Evolutionary conservation across 2,329 filamentous ascomycete genomes (phyloP).

Genomic region (Daldinia sp.): DNA sequence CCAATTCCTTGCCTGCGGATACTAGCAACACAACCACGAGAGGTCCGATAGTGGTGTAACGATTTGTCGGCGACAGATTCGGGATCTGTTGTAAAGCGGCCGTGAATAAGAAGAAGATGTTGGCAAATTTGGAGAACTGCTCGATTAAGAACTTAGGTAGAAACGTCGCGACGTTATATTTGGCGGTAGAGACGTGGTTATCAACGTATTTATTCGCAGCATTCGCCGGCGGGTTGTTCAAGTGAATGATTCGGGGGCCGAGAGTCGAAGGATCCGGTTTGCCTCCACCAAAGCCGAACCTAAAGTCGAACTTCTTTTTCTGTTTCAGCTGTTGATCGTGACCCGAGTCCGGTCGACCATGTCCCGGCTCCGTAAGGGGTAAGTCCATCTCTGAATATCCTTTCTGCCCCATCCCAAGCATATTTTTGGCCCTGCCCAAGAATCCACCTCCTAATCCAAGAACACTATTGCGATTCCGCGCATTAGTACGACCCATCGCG

Average conservation of each 20-base stretch:
- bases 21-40: constrained; percentile 87
- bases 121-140: constrained; percentile 99
- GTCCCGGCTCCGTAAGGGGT: constrained; percentile 81
- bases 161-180: constrained; percentile 95
- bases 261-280: constrained; percentile 90
- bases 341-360: constrained; percentile 49
- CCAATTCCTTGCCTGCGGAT: constrained; percentile 92
- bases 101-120: constrained; percentile 99
- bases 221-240: constrained; percentile 97
- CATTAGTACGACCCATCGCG: constrained; percentile 58
- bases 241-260: constrained; percentile 89
- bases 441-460: constrained; percentile 86
- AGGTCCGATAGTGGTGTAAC: constrained; percentile 96
- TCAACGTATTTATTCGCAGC: constrained; percentile 87
- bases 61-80: constrained; percentile 91
- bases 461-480: constrained; percentile 86
- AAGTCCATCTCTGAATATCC: constrained; percentile 98
- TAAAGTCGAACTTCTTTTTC: constrained; percentile 77
- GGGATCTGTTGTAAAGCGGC: constrained; percentile 95
- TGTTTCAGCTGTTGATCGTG: constrained; percentile 52
- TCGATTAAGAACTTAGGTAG: constrained; percentile 97
- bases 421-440: constrained; percentile 86
- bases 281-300: constrained; percentile 86
- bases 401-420: constrained; percentile 80
- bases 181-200: constrained; percentile 97